Evolutionary conservation across 2,329 filamentous ascomycete species (phyloP), one percentile per base, ranked within the genome.

Genomic region (Exophiala mesophila): DNA sequence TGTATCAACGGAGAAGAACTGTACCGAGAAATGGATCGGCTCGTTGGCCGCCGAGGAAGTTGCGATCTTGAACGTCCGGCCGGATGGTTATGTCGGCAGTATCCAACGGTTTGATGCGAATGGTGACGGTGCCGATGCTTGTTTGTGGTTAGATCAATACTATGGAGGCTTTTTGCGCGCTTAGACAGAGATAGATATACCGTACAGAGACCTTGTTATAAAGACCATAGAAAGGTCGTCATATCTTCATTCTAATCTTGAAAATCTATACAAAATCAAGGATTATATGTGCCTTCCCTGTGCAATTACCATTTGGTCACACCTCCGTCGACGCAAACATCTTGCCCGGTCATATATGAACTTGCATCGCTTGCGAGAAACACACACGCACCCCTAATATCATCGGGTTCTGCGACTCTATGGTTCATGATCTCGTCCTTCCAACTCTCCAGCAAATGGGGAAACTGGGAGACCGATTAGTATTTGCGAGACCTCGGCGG

Each of bases 1-100:
- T 52, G 74, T 70, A 43, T 73, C 78, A 41, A 75, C 71, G 21
- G 55, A 59, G 10, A 57, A 62, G 13, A 56, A 47, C 1, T 83
- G 78, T 60, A 83, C 77, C 7, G 73, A 80, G 55, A 86, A 84
- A 60, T 88, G 82, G 82, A 67, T 85, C 5, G 80, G 78, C 29
- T 72, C 68, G 33, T 64, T 85, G 3, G 66, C 64, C 0, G 66
- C 69, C 1, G 67, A 71, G 7, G 74, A 83, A 51, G 73, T 83
- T 4, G 78, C 76, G 3, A 73, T 87, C 29, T 68, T 82, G 29
- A 81, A 83, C 54, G 79, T 88, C 2, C 72, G 83, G 4, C 83
- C 83, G 0, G 83, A 88, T 61, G 83, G 83, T 8, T 88, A 87
- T 59, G 77, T 87, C 3, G 83, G 83, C 1, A 78, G 73, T n/a